A percentile compares a stretch with the other conserved stretches of the same genome.
phyloP scores from a whole-genome alignment of 75 land plant genomes.

The Selaginella tamariscina region DNA sequence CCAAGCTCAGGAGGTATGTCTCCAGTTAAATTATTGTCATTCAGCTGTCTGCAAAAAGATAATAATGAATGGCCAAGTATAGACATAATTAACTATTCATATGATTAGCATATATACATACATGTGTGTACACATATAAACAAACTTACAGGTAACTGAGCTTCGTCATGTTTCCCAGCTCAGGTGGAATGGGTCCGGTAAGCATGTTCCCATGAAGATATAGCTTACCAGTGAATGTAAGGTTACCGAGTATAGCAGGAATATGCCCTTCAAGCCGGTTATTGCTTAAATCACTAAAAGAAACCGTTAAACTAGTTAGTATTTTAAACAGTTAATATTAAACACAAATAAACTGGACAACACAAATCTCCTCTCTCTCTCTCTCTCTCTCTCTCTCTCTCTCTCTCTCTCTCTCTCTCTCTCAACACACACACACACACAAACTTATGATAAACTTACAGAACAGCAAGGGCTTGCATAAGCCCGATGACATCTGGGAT shows the following conservation, averaged over 20 bases:
- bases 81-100: neutral
- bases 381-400: too few species aligned
- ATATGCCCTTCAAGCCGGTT: constrained; percentile 68
- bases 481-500: constrained; percentile 78
- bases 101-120: too few species aligned
- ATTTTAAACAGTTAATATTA: too few species aligned
- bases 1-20: constrained; percentile 7
- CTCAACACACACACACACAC: too few species aligned
- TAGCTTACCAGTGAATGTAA: constrained; percentile 18
- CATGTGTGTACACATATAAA: too few species aligned
- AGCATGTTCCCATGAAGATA: constrained; percentile 13
- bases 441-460: constrained; percentile 47
- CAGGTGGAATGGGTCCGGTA: constrained; percentile 9
- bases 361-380: too few species aligned
- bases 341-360: too few species aligned
- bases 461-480: constrained; percentile 77
- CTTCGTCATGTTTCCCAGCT: constrained; percentile 11
- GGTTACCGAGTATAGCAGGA: constrained; percentile 83
- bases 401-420: too few species aligned
- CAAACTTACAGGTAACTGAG: constrained; percentile 7
- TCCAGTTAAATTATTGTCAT: constrained; percentile 9
- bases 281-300: constrained; percentile 72
- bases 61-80: neutral
- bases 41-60: neutral
- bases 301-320: neutral